Base-by-base conservation (phyloP, 2,329 filamentous ascomycete genomes). In the Fusarium decemcellulare region DNA sequence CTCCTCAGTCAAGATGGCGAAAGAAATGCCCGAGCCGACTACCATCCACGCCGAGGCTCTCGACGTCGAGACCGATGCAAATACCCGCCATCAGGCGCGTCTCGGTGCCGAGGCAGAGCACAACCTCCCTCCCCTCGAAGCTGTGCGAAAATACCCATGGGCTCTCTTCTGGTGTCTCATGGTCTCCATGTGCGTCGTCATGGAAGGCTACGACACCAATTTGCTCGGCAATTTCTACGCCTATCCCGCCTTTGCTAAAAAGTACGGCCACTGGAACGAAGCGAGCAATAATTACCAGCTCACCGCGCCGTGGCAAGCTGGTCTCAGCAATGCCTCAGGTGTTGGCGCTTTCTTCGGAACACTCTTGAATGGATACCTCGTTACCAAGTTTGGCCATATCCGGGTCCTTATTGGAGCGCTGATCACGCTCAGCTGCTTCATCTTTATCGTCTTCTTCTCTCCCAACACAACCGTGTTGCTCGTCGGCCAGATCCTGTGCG, bases 321-420 rank as follows among this genome's bases (percentile, higher is more conserved):
- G 80, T 0, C 73, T 88, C 1, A 76, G 77, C 29, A 84, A 84
- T 32, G 84, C 79, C 2, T 77, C 81, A 0, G 75, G 79, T 15
- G 80, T 84, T 9, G 86, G 86, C 5, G 79, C 81, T 14, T 84
- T 88, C 18, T 58, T 87, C 4, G 86, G 86, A 1, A 78, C 85
- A 4, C 75, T 85, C 10, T 62, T 85, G 23, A 84, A 84, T 60
- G 86, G 86, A 5, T 79, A 79, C 54, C 69, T 86, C 11, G 80
- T 83, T 14, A 79, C 85, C 37, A 75, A 78, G 5, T 81, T 76
- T 36, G 84, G 84, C 0, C 83, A 84, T 46, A 77, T 80, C n/a
- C 76, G 78, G 63, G 82, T 82, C 1, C 79, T 87, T 62, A 76
- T 87, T 9, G 79, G 72, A 1, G 78, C 82, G 0, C 73, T 88